Base-by-base conservation (phyloP, 257 asterid species). In the Paulownia fortunei region DNA sequence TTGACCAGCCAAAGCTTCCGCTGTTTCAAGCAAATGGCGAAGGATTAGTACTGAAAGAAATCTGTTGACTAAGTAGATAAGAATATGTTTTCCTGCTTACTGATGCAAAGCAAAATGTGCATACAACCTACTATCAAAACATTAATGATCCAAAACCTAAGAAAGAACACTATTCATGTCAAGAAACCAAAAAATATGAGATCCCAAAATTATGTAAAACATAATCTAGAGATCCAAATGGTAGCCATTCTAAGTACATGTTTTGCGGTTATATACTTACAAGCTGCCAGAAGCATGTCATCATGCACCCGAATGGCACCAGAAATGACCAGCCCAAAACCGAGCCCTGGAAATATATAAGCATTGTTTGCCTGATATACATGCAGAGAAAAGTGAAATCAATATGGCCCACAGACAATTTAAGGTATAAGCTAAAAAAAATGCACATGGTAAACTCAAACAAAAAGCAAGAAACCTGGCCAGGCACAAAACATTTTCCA, bases 251-350 rank as follows among this genome's bases (percentile, higher is more conserved):
- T 51, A 27, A 58, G n/a, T 12, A 23, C 13, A 2, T 65, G 42
- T 9, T 18, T 39, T 44, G 47, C 7, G 8, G 27, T 9, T 36
- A 18, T 46, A 69, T 67, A 81, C 97, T 89, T 90, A 96, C 98
- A 88, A 67, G 99, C 98, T 23, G 96, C 96, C 23, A 96, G 92
- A 84, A 96, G 98, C 96, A 93, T 96, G 41, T 89, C 97, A 66
- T 96, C 98, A 39, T 96, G 99, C 64, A 96, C 97, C 0, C 98
- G 96, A 65, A 96, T 93, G 42, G 96, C 87, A 60, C 99, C 99
- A 34, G 91, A 89, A 69, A 96, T 93, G 77, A 96, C 93, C 81
- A 96, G 80, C 70, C 99, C 99, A 24, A 96, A 85, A 60, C 99
- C 99, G 44, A 93, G 85, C 58, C 99, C 99, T 0, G 98, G 99